Percentiles rank a stretch among this genome's conserved stretches.
These are phyloP conservation scores for Candolleomyces aberdarensis DNA, from an alignment of 768 basidiomycete genomes.

Conservation along the genomic window DNA sequence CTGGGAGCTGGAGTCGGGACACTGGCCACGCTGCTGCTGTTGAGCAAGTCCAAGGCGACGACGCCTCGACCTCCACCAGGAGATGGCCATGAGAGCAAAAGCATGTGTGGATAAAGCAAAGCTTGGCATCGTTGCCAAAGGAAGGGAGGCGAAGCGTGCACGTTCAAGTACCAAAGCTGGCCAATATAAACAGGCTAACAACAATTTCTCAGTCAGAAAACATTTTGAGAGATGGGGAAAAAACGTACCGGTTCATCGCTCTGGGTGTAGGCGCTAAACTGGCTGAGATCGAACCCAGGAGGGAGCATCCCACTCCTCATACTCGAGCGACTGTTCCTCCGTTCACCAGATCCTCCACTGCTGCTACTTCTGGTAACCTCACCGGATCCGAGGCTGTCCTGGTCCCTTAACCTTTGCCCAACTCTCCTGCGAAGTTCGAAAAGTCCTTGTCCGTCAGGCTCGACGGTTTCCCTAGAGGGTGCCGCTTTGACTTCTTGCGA, in stretches of 20 bases:
- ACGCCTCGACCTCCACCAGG: conserved; percentile 80
- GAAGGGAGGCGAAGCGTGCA: conserved; percentile 78
- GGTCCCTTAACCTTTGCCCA: conserved; percentile 32
- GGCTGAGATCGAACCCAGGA: conserved; percentile 41
- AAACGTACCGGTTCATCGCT: conserved; percentile 45
- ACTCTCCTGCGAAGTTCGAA: conserved; percentile 50
- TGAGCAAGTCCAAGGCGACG: conserved; percentile 82
- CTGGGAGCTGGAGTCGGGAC: conserved; percentile 76
- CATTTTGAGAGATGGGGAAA: conserved; percentile 5
- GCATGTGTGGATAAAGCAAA: conserved; percentile 76
- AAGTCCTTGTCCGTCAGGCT: conserved; percentile 39
- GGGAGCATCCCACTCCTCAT: conserved; percentile 33
- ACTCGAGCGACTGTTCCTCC: conserved; percentile 18
- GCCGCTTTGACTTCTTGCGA: neutral
- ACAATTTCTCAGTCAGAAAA: conserved; percentile 17
- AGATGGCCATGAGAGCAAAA: conserved; percentile 85
- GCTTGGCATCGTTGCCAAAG: conserved; percentile 82
- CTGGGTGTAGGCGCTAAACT: conserved; percentile 46
- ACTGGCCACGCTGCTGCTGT: conserved; percentile 82
- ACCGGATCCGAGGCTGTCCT: conserved; percentile 17
- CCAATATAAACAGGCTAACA: conserved; percentile 84
- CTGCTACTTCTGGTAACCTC: neutral
- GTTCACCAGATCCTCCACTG: neutral
- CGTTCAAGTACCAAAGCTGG: conserved; percentile 88
- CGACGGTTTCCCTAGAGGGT: neutral